Evolutionary conservation across 805 yeast genomes (phyloP).

Genomic region (Candida succiphila): DNA sequence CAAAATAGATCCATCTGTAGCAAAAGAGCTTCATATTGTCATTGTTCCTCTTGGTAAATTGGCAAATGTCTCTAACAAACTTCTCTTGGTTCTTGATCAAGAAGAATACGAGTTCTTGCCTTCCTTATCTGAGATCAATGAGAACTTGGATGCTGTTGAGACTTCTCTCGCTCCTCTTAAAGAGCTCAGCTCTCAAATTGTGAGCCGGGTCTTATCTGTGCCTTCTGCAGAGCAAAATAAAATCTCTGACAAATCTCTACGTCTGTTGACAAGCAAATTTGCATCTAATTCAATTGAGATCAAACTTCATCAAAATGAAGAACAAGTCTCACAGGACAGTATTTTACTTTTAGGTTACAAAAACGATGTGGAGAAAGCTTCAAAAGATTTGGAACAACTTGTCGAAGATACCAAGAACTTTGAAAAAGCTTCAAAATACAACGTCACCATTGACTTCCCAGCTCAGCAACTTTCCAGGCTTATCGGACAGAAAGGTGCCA

Average conservation of each 20-base stretch:
- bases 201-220: slow-evolving; percentile 39
- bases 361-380: slow-evolving; percentile 46
- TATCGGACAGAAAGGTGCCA: slow-evolving; percentile 84
- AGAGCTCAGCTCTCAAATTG: slow-evolving; percentile 43
- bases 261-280: slow-evolving; percentile 20
- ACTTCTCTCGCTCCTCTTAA: slow-evolving; percentile 48
- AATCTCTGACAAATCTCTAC: slow-evolving; percentile 49
- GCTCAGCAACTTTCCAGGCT: slow-evolving; percentile 60
- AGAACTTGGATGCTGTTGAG: slow-evolving; percentile 44
- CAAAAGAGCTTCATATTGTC: slow-evolving; percentile 36
- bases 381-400: slow-evolving; percentile 40
- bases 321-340: slow-evolving; percentile 33
- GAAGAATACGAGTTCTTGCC: slow-evolving; percentile 67
- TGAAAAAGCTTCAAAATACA: slow-evolving; percentile 28
- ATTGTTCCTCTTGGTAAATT: slow-evolving; percentile 50
- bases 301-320: slow-evolving; percentile 35
- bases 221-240: slow-evolving; percentile 45
- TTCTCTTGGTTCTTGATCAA: slow-evolving; percentile 46
- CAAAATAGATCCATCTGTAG: slow-evolving; percentile 34
- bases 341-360: slow-evolving; percentile 64
- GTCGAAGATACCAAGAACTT: slow-evolving; percentile 36
- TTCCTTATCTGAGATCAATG: slow-evolving; percentile 45
- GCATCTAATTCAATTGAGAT: slow-evolving; percentile 28
- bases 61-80: slow-evolving; percentile 29
- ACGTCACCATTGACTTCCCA: slow-evolving; percentile 51